Conservation (phyloP, 257 asterid genomes). For the Oldenlandia corymbosa region DNA sequence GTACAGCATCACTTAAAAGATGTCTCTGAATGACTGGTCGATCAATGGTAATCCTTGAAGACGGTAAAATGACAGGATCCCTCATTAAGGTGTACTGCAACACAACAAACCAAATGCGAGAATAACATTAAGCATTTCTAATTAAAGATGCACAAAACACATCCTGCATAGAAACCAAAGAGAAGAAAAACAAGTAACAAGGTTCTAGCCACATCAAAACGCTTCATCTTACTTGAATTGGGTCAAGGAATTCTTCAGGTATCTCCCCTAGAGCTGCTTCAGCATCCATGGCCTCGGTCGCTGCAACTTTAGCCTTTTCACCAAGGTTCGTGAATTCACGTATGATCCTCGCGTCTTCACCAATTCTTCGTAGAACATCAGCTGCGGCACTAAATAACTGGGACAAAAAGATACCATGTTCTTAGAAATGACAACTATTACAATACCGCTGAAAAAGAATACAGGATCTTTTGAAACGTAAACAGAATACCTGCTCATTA, state of each 20-base stretch:
- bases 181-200: background rate
- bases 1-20: constrained; percentile 69
- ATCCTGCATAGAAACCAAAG: background rate
- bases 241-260: constrained; percentile 99
- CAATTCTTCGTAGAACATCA: constrained; percentile 69
- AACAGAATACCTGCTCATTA: constrained; percentile 63
- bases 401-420: constrained; percentile 7
- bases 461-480: background rate
- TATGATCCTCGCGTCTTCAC: constrained; percentile 65
- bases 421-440: too few species aligned
- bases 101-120: constrained; percentile 14
- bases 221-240: constrained; percentile 62
- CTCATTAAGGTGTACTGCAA: constrained; percentile 87
- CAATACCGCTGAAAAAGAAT: background rate
- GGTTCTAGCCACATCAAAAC: background rate
- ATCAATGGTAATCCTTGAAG: constrained; percentile 71
- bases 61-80: constrained; percentile 94
- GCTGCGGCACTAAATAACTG: constrained; percentile 89
- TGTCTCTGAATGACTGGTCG: constrained; percentile 93
- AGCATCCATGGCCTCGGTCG: constrained; percentile 82
- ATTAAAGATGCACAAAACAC: background rate
- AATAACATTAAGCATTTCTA: background rate
- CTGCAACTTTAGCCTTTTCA: constrained; percentile 68
- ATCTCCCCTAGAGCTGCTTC: constrained; percentile 97
- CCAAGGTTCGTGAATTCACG: constrained; percentile 83